A percentile compares a stretch with the other conserved stretches of the same genome.
Evolutionary conservation across 495 filamentous ascomycete species (phyloP).

Genomic region (Hyaloscypha bicolor): DNA sequence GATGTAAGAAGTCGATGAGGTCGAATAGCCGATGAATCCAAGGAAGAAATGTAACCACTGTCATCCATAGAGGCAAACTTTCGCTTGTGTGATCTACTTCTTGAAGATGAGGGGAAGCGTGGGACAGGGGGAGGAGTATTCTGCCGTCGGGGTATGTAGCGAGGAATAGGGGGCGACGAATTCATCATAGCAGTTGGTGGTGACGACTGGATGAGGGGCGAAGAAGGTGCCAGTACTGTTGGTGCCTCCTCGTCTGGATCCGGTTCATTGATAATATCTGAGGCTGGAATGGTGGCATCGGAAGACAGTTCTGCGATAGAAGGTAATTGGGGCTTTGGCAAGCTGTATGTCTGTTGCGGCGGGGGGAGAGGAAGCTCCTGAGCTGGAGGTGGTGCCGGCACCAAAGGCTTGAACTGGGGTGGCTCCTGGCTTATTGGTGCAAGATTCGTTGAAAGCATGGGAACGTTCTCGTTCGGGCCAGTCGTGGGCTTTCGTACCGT

Average conservation of each 20-base stretch:
- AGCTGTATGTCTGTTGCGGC: conserved; percentile 15
- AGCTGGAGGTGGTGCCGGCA: conserved; percentile 12
- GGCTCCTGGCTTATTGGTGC: conserved; percentile 20
- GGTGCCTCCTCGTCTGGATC: conserved; percentile 47
- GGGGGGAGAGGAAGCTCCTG: conserved; percentile 23
- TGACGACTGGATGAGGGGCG: conserved; percentile 59
- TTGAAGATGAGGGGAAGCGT: conserved; percentile 60
- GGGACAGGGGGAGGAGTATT: conserved; percentile 76
- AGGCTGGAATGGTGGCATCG: conserved; percentile 91
- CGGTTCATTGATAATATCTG: conserved; percentile 72
- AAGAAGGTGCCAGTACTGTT: conserved; percentile 55
- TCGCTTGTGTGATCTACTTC: conserved; percentile 62
- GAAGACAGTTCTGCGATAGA: conserved; percentile 71
- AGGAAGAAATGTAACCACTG: conserved; percentile 94
- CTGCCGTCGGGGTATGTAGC: conserved; percentile 60
- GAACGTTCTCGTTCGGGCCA: conserved; percentile 27
- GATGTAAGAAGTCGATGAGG: conserved; percentile 65
- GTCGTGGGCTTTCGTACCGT: conserved; percentile 48
- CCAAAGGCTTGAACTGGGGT: conserved; percentile 26
- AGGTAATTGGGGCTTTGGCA: conserved; percentile 23
- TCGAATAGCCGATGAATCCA: conserved; percentile 91
- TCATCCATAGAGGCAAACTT: conserved; percentile 81
- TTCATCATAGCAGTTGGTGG: conserved; percentile 49
- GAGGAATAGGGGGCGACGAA: conserved; percentile 86
- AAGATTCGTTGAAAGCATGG: conserved; percentile 19